These are phyloP conservation scores for Syncephalastrum sp. DNA, from an alignment of 371 early-diverging fungal species.

Conservation along the genomic window DNA sequence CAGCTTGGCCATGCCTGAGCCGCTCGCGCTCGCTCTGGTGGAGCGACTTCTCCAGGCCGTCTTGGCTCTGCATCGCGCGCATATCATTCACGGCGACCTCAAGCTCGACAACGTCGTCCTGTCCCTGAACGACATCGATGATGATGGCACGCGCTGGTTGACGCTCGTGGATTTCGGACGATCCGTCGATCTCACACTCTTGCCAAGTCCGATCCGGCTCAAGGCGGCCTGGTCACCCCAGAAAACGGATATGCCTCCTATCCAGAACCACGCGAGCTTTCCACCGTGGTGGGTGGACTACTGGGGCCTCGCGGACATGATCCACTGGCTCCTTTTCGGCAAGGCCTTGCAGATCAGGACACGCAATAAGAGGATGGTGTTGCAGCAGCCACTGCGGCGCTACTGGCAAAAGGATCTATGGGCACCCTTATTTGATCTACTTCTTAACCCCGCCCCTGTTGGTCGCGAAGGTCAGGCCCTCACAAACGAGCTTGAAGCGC, in stretches of 20 bases:
- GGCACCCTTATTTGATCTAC: constrained; percentile 27
- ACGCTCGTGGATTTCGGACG: constrained; percentile 50
- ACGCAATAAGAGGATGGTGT: neutral
- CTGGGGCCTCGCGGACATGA: constrained; percentile 40
- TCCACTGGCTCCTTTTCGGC: constrained; percentile 38
- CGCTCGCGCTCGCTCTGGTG: constrained; percentile 29
- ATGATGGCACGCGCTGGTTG: constrained; percentile 11
- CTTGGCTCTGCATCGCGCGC: constrained; percentile 24
- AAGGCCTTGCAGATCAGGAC: constrained; percentile 5
- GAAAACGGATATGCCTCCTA: constrained; percentile 10
- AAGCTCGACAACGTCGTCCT: constrained; percentile 51
- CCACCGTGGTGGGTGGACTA: constrained; percentile 36
- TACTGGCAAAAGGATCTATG: constrained; percentile 44
- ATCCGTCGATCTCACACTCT: constrained; percentile 31
- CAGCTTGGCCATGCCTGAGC: constrained; percentile 31
- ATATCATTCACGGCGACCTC: constrained; percentile 47
- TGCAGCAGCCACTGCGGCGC: constrained; percentile 26
- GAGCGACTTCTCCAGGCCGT: constrained; percentile 26
- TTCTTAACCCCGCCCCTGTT: constrained; percentile 27
- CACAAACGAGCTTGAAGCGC: too few species aligned
- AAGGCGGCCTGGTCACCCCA: constrained; percentile 36
- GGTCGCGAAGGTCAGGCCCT: too few species aligned
- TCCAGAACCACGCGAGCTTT: constrained; percentile 12
- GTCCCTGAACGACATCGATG: constrained; percentile 7
- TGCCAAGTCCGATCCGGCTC: constrained; percentile 15